Evolutionary conservation across 108 stramenopile species (phyloP), one percentile per base, ranked within the genome.

Genomic region (Pelagomonas calceolata): DNA sequence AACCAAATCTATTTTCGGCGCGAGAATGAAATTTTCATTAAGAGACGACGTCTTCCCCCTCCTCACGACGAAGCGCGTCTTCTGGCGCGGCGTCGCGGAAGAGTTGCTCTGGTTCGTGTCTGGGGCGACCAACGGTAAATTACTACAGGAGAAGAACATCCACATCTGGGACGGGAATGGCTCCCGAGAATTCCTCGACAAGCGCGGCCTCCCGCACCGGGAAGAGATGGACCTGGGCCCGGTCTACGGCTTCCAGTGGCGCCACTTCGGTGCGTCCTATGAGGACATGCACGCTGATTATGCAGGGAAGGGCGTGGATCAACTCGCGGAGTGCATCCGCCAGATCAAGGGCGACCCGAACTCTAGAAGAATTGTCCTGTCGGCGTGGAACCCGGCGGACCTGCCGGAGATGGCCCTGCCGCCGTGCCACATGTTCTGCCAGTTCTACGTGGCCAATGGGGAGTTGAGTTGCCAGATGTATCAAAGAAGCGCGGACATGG

Each of bases 131-230:
- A 95, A 97, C 81, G 96, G 95, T 34, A 96, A 96, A 69, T 83
- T 88, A 39, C 86, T 99, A 16, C 77, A 86, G 46, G 95, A 86
- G 68, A 95, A 97, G 86, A 81, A 90, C 66, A 93, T 99, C 69
- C 96, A 95, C 75, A 99, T 99, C 75, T 99, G 99, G 99, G 99
- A 99, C 80, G 99, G 99, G 14, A 99, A 99, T 80, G 97, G 92
- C 31, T 91, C 89, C n/a, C 77, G 94, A n/a, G 95, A 96, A 79
- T 99, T 97, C 74, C 85, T 99, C 0, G 96, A 97, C 75, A 79
- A 78, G 30, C 86, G 90, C 1, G 97, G 99, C 35, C 77, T 98
- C 34, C 74, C 79, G 12, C 88, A 99, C 69, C 92, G 99, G n/a
- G 95, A 97, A 76, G 92, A 91, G 70, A 97, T 97, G 7, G 99